Evolutionary conservation across 768 basidiomycete species (phyloP).

Genomic region (Rhizopogon rudus): DNA sequence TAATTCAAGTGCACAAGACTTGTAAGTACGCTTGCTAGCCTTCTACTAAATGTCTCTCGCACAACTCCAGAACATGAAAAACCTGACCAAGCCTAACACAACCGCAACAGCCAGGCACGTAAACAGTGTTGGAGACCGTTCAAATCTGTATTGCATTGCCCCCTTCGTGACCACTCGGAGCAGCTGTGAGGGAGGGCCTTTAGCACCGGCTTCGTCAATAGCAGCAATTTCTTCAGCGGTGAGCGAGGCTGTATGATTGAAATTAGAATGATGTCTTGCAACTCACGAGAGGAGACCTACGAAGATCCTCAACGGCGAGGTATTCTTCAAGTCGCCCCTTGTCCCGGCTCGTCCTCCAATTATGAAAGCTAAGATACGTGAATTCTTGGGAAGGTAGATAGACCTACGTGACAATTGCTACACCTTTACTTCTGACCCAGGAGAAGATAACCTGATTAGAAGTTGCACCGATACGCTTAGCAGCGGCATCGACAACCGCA

Average conservation of each 20-base stretch:
- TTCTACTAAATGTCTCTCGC: background rate
- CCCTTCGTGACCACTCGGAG: background rate
- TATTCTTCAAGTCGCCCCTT: conserved; percentile 63
- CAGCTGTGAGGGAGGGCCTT: conserved; percentile 35
- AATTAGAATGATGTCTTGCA: background rate
- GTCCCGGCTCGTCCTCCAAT: conserved; percentile 51
- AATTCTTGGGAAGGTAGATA: background rate
- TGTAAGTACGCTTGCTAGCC: background rate
- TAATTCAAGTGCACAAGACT: background rate
- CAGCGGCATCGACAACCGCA: conserved; percentile 44
- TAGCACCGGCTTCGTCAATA: conserved; percentile 59
- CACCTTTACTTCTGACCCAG: conserved; percentile 67
- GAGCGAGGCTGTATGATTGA: conserved; percentile 36
- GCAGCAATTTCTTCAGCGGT: conserved; percentile 54
- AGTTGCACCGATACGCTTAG: conserved; percentile 48
- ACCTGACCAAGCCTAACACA: background rate
- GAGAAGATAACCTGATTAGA: conserved; percentile 62
- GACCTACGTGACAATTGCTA: conserved; percentile 58
- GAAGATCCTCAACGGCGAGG: conserved; percentile 56
- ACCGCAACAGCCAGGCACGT: background rate
- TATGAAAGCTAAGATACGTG: background rate
- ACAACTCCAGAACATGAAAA: background rate
- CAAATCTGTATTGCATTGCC: background rate
- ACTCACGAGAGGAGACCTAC: conserved; percentile 21
- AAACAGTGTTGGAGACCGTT: background rate